Evolutionary conservation across 225 moss, liverwort and hornwort species (phyloP).

Genomic region (Climacium dendroides): DNA sequence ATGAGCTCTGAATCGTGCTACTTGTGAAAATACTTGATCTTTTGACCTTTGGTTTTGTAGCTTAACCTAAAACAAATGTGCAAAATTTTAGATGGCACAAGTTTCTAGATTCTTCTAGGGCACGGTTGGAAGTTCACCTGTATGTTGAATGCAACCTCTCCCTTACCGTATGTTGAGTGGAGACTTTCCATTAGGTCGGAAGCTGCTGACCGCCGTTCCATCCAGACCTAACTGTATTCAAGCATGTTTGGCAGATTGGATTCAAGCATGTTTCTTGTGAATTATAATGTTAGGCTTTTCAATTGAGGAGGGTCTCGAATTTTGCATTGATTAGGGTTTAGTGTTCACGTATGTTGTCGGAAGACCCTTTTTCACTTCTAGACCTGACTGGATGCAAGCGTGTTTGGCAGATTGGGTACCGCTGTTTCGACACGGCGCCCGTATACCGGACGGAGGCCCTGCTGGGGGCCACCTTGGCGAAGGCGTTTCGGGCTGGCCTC

Average conservation of each 20-base stretch:
- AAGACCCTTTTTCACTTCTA: not conserved
- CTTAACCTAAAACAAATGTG: not conserved
- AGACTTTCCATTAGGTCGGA: not conserved
- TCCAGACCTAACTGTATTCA: not conserved
- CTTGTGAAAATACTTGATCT: not conserved
- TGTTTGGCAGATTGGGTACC: constrained; percentile 19
- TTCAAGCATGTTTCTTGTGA: not conserved
- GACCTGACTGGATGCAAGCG: not conserved
- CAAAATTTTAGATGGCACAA: not conserved
- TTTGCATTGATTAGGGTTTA: not conserved
- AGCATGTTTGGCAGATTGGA: not conserved
- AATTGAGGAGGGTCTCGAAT: not conserved
- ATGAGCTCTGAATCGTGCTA: not conserved
- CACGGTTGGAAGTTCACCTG: not conserved
- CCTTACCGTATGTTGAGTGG: not conserved
- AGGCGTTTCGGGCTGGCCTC: constrained; percentile 3
- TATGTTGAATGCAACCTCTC: not conserved
- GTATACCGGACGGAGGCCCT: not conserved
- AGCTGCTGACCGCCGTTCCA: not conserved
- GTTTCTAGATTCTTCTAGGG: not conserved
- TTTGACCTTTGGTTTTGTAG: not conserved
- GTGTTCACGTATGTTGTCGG: not conserved
- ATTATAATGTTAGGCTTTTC: not conserved
- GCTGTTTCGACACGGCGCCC: constrained; percentile 26
- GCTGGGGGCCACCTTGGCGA: not conserved